phyloP scores from a whole-genome alignment of 2,329 filamentous ascomycete genomes.

The Apiospora aurea region DNA sequence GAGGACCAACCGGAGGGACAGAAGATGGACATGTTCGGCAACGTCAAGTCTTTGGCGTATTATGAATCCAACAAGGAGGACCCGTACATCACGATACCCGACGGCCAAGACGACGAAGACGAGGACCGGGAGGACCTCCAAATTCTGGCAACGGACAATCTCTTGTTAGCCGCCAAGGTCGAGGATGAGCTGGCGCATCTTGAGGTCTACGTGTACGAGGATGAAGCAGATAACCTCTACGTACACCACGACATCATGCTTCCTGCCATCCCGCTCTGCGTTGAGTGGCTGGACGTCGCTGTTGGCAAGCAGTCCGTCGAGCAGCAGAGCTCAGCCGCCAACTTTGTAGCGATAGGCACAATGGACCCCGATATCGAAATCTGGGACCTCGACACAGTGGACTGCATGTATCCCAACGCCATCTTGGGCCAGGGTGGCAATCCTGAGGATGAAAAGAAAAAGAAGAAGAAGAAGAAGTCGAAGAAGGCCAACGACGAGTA shows the following conservation, averaged over 20 bases:
- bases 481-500: slow-evolving; percentile 90
- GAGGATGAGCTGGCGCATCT: slow-evolving; percentile 97
- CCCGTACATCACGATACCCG: slow-evolving; percentile 91
- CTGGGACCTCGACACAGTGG: slow-evolving; percentile 95
- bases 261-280: slow-evolving; percentile 90
- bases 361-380: slow-evolving; percentile 99
- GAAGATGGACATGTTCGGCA: slow-evolving; percentile 91
- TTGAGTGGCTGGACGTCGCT: slow-evolving; percentile 96
- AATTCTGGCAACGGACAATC: slow-evolving; percentile 89
- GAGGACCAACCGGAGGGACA: slow-evolving; percentile 69
- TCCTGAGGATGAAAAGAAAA: slow-evolving; percentile 63
- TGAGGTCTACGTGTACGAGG: slow-evolving; percentile 97
- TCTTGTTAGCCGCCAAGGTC: slow-evolving; percentile 89
- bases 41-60: slow-evolving; percentile 91
- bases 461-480: slow-evolving; percentile 91
- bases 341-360: slow-evolving; percentile 93
- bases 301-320: slow-evolving; percentile 73
- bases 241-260: slow-evolving; percentile 99
- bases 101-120: slow-evolving; percentile 74
- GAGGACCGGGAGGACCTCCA: slow-evolving; percentile 94
- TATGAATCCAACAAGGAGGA: slow-evolving; percentile 95
- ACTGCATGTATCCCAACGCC: slow-evolving; percentile 98
- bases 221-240: slow-evolving; percentile 93
- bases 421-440: slow-evolving; percentile 81
- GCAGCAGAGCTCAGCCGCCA: slow-evolving; percentile 71